Base-by-base conservation (phyloP, 202 grass and related monocot species). In the Bolboschoenoplectus hybrid region DNA sequence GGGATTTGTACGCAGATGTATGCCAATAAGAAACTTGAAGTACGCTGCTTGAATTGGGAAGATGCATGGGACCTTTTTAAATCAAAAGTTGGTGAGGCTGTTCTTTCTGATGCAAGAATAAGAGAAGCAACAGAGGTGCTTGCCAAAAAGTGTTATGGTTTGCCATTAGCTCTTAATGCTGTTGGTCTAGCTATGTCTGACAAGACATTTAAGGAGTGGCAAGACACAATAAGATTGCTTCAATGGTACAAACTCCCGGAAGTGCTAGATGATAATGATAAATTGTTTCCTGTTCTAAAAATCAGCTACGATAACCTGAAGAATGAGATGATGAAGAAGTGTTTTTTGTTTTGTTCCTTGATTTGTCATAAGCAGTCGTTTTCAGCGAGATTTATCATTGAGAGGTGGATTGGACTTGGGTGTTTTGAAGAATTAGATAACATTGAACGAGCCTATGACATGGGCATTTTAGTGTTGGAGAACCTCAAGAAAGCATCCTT, bases 131-230 rank as follows among this genome's bases (percentile, higher is more conserved):
- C 58, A 7, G 58, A 62, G 58, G n/a, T 62, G 58, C 58, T 62
- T 62, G 58, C 58, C 58, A 19, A 6, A 62, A 62, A 62, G 58
- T 62, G 58, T 62, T 62, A 62, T 62, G 58, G 58, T 62, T 62
- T 62, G 58, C 58, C 58, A 8, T 62, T 62, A 9, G 58, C 58
- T 62, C 16, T 62, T 62, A 62, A n/a, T 62, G 58, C 20, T 3
- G 58, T 62, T 26, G 58, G 58, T 20, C 17, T 62, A 62, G 58
- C 58, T 62, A 62, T 62, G 58, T 26, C 58, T 8, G 58, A 20
- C n/a, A 62, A 62, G 58, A 62, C 58, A 62, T 20, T 62, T 62
- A 62, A 62, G 17, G 58, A 62, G 58, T 62, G 58, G 58, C 17
- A 62, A 2, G 58, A 8, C 5, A 62, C 58, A 19, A 20, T 62